phyloP scores from a whole-genome alignment of 2,329 filamentous ascomycete genomes.

The Thelonectria blattea region DNA sequence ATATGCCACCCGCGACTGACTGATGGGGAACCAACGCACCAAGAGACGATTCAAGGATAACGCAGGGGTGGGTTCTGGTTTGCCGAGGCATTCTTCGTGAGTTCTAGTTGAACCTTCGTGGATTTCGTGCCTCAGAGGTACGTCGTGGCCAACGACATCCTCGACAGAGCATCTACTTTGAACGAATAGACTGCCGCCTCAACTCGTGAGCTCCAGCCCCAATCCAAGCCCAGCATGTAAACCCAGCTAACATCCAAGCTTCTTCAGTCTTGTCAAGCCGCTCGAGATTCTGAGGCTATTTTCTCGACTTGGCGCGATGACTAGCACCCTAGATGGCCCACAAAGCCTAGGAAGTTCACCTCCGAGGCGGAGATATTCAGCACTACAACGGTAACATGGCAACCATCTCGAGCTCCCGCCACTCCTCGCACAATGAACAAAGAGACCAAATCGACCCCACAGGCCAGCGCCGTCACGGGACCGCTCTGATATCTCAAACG shows the following conservation, averaged over 20 bases:
- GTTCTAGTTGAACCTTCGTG: constrained; percentile 20
- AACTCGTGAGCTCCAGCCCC: not conserved
- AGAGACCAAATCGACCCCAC: constrained; percentile 28
- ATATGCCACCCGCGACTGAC: not conserved
- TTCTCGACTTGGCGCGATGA: not conserved
- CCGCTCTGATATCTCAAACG: constrained; percentile 6
- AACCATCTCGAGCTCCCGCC: not conserved
- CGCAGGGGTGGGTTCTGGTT: not conserved
- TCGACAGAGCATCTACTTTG: not conserved
- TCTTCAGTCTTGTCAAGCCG: not conserved
- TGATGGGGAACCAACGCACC: not conserved
- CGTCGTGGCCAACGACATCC: not conserved
- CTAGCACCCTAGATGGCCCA: not conserved
- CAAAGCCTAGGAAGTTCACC: constrained; percentile 1
- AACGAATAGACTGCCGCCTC: not conserved
- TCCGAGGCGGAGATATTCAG: not conserved
- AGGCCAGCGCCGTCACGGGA: constrained; percentile 35
- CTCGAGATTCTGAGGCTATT: not conserved
- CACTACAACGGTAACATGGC: not conserved
- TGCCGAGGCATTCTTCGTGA: constrained; percentile 31
- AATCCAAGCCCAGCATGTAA: not conserved
- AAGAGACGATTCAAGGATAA: not conserved
- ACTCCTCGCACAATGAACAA: not conserved
- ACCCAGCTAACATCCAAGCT: not conserved
- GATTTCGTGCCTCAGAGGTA: not conserved